Base-by-base conservation (phyloP, 2,329 filamentous ascomycete species). In the Ascochyta viciae-villosae region DNA sequence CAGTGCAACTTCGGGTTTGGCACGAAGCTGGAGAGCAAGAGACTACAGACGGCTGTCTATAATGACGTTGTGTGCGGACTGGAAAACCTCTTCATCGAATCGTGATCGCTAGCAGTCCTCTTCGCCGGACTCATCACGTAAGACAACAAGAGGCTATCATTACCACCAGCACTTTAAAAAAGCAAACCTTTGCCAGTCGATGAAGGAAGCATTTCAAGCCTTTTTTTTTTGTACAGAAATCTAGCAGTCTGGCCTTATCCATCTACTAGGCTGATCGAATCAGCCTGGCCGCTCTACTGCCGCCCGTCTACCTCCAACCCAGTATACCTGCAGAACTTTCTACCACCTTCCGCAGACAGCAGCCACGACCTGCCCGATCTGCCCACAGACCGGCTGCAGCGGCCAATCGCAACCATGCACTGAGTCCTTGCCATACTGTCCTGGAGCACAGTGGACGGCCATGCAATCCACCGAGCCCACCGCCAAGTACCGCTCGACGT, bases 11-110 rank as follows among this genome's bases (percentile, higher is more conserved):
- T 62, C 16, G 63, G 63, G 4, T 64, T 66, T 34, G 65, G 67
- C 1, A 63, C 61, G 0, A 57, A 67, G 42, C 56, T 70, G 0
- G 55, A 47, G 4, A 65, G 55, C n/a, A 62, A 59, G 40, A 50
- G 61, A 6, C 27, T 71, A n/a, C 66, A 69, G 37, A 43, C 58
- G 5, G 67, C 66, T 15, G 65, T 71, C 0, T 68, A 68, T 19
- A 62, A 58, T 10, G 63, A 70, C 31, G 67, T 71, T 1, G 58
- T 69, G 3, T 64, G 63, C 35, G 60, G 58, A 40, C 53, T 70
- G 0, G 63, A 67, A 15, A 31, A 31, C 0, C 13, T 31, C 1
- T 12, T 31, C 0, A 31, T 31, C 5, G 29, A 31, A 0, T 31
- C 9, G 4, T 31, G 29, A 31, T 1, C 4, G 8, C 19, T 19